Evolutionary conservation across 306 rosid species (phyloP).

Genomic region (Rosa multiflora): DNA sequence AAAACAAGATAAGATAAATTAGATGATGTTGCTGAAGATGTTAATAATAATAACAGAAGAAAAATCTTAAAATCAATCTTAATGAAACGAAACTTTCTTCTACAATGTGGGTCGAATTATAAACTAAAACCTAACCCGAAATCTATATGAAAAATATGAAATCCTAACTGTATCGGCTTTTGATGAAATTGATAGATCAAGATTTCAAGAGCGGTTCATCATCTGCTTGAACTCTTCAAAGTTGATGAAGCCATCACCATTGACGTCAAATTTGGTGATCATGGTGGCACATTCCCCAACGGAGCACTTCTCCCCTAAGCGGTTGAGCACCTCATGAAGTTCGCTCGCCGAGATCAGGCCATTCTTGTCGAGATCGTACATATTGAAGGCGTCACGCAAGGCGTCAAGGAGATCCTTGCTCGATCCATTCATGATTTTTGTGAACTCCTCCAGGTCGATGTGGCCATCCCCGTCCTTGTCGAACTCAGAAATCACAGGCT

Average conservation of each 20-base stretch:
- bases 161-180: neutral
- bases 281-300: constrained; percentile 59
- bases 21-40: no score
- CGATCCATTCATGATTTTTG: constrained; percentile 41
- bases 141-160: neutral
- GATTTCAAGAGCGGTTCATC: constrained; percentile 43
- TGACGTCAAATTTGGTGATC: constrained; percentile 70
- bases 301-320: constrained; percentile 74
- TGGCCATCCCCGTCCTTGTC: constrained; percentile 82
- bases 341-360: constrained; percentile 72
- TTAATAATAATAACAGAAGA: no score
- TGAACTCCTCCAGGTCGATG: constrained; percentile 73
- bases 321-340: constrained; percentile 59
- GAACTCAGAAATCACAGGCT: constrained; percentile 13
- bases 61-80: no score
- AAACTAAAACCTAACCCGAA: neutral
- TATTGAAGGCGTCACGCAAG: constrained; percentile 79
- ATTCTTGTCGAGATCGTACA: constrained; percentile 77
- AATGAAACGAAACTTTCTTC: no score
- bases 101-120: neutral
- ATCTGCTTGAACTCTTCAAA: constrained; percentile 92
- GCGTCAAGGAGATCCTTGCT: constrained; percentile 75
- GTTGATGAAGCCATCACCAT: constrained; percentile 81
- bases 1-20: no score
- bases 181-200: neutral